Conservation (phyloP, 1,284 basidiomycete species). For the Ceraceosorus guamensis region DNA sequence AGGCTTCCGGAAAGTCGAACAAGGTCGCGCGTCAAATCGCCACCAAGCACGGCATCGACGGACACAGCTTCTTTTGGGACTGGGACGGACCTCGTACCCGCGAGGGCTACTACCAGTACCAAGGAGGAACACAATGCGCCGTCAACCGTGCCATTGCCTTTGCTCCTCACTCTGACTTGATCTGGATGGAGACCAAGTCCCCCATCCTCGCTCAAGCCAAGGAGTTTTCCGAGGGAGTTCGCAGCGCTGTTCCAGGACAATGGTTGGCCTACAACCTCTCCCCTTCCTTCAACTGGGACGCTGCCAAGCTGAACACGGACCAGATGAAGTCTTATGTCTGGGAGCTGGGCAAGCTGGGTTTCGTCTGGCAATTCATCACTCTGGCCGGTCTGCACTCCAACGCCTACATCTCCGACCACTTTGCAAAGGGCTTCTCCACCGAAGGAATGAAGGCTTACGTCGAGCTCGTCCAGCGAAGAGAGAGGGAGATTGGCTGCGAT, state of each 20-base stretch:
- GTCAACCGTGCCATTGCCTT: slow-evolving; percentile 87
- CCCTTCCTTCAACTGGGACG: slow-evolving; percentile 56
- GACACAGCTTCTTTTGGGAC: slow-evolving; percentile 61
- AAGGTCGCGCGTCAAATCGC: slow-evolving; percentile 67
- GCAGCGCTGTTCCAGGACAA: slow-evolving; percentile 36
- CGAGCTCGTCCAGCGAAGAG: slow-evolving; percentile 54
- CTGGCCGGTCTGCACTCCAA: slow-evolving; percentile 94
- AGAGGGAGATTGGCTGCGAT: slow-evolving; percentile 51
- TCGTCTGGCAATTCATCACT: slow-evolving; percentile 97
- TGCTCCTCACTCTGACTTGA: slow-evolving; percentile 80
- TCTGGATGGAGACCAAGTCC: slow-evolving; percentile 74
- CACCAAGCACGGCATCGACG: slow-evolving; percentile 66
- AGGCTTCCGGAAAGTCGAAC: slow-evolving; percentile 64
- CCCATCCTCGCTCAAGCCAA: slow-evolving; percentile 89
- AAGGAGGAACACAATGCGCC: slow-evolving; percentile 90
- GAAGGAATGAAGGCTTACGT: slow-evolving; percentile 66
- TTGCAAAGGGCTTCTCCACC: slow-evolving; percentile 73
- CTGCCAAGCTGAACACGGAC: slow-evolving; percentile 72
- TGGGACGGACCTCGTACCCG: slow-evolving; percentile 91
- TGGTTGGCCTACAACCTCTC: slow-evolving; percentile 49
- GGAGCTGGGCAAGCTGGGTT: slow-evolving; percentile 87
- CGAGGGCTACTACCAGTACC: slow-evolving; percentile 94
- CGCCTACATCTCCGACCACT: slow-evolving; percentile 89
- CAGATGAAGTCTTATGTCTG: slow-evolving; percentile 89
- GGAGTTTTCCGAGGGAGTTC: slow-evolving; percentile 66